A percentile compares a stretch with the other conserved stretches of the same genome.
phyloP scores from a whole-genome alignment of 495 filamentous ascomycete species.

The Aspergillus ellipticus region DNA sequence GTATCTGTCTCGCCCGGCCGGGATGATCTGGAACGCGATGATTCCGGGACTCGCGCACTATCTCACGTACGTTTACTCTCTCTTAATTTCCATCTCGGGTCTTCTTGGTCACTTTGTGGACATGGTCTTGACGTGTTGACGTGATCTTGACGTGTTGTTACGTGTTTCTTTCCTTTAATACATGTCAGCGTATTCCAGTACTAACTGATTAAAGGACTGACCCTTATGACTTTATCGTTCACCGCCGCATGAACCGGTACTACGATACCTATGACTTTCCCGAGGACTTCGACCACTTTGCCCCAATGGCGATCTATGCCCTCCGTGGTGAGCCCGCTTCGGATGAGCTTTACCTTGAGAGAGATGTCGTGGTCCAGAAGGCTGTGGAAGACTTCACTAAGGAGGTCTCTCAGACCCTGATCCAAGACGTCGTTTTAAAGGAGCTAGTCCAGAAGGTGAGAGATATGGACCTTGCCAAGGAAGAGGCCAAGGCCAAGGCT shows the following conservation, averaged over 20 bases:
- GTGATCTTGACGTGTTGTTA: neutral
- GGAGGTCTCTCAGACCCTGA: neutral
- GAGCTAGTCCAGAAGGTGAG: neutral
- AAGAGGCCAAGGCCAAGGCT: too few relatives aligned
- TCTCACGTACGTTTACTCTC: too few relatives aligned
- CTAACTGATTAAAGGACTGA: neutral
- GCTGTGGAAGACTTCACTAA: neutral
- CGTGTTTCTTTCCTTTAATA: neutral
- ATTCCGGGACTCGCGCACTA: neutral
- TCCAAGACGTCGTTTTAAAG: neutral
- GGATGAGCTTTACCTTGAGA: neutral
- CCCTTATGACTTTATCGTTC: neutral
- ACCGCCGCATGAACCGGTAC: neutral
- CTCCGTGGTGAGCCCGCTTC: neutral
- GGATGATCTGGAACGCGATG: constrained; percentile 4
- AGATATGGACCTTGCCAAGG: neutral
- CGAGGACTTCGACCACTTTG: neutral
- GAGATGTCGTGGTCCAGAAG: neutral
- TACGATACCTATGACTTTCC: neutral
- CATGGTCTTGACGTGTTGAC: too few relatives aligned
- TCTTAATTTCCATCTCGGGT: neutral
- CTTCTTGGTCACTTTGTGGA: too few relatives aligned
- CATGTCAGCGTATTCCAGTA: too few relatives aligned
- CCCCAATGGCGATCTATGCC: neutral
- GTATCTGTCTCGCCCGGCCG: constrained; percentile 1